Percentiles rank a stretch among this genome's conserved stretches.
Conservation (phyloP, 352 stramenopile species). For the Pythium insidiosum region DNA sequence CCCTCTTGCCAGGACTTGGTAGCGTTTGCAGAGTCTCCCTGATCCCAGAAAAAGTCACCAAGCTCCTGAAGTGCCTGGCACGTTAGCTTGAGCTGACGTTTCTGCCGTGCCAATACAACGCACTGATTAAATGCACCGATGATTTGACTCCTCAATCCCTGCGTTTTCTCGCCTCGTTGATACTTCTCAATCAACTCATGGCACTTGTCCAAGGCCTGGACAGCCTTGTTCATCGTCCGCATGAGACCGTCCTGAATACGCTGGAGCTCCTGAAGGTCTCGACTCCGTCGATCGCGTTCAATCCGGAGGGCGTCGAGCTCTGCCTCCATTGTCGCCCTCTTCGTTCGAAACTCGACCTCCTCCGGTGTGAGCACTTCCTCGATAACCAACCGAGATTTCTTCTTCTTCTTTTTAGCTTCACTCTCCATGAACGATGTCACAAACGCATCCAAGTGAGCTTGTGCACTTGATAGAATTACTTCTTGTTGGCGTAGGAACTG, state of each 20-base stretch:
- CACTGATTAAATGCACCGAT: conserved; percentile 35
- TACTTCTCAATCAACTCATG: conserved; percentile 42
- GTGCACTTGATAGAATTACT: conserved; percentile 15
- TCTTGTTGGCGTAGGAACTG: conserved; percentile 41
- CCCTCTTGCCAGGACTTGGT: conserved; percentile 60
- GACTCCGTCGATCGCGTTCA: conserved; percentile 6
- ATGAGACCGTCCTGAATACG: conserved; percentile 13
- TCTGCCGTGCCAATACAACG: conserved; percentile 50
- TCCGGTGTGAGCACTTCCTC: conserved; percentile 55
- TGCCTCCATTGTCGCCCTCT: conserved; percentile 29
- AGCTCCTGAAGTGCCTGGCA: conserved; percentile 59
- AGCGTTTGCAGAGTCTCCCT: conserved; percentile 27
- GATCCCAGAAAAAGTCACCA: conserved; percentile 63
- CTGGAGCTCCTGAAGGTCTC: conserved; percentile 11
- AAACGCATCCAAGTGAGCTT: conserved; percentile 24
- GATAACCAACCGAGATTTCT: conserved; percentile 68
- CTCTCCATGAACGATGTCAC: conserved; percentile 43
- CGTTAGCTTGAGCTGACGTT: conserved; percentile 45
- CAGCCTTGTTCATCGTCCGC: conserved; percentile 48
- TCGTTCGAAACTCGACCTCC: conserved; percentile 45
- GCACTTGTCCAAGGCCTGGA: conserved; percentile 39
- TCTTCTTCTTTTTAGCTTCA: conserved; percentile 79
- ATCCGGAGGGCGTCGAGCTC: conserved; percentile 19
- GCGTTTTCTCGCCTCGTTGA: conserved; percentile 7
- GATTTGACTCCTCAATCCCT: conserved; percentile 17